Percentiles rank a stretch among this genome's conserved stretches.
These are phyloP conservation scores for Entomortierella lignicola DNA, from an alignment of 192 early-diverging fungal genomes.

Conservation along the genomic window DNA sequence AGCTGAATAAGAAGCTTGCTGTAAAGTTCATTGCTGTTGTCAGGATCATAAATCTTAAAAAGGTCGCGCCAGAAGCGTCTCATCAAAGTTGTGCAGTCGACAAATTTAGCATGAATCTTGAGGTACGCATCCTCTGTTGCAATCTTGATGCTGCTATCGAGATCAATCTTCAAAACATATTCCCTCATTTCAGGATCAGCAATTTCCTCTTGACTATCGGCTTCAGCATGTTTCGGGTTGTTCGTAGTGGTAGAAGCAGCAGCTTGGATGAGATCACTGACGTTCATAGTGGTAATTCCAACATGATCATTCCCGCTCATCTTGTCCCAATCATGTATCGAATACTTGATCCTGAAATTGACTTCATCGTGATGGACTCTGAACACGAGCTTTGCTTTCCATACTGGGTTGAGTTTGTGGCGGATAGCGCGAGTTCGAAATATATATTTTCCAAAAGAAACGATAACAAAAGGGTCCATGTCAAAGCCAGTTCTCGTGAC, in stretches of 20 bases:
- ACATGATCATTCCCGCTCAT: slow-evolving; percentile 75
- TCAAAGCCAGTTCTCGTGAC: slow-evolving; percentile 71
- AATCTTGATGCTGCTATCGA: slow-evolving; percentile 51
- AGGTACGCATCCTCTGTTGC: slow-evolving; percentile 60
- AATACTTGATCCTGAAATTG: slow-evolving; percentile 62
- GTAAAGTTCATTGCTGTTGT: slow-evolving; percentile 37
- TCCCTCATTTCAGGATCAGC: slow-evolving; percentile 58
- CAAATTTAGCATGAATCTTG: slow-evolving; percentile 69
- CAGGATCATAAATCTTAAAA: slow-evolving; percentile 69
- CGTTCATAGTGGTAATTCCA: slow-evolving; percentile 57
- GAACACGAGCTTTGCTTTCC: slow-evolving; percentile 81
- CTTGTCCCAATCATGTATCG: slow-evolving; percentile 82
- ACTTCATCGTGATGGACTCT: slow-evolving; percentile 58
- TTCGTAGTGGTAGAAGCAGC: slow-evolving; percentile 9
- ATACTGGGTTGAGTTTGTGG: slow-evolving; percentile 76
- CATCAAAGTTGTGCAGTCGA: slow-evolving; percentile 71
- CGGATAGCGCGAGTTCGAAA: slow-evolving; percentile 74
- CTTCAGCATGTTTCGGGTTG: background rate
- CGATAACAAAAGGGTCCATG: slow-evolving; percentile 86
- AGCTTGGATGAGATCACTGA: slow-evolving; percentile 63
- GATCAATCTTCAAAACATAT: slow-evolving; percentile 48
- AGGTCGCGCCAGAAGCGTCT: slow-evolving; percentile 79
- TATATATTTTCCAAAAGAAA: slow-evolving; percentile 75
- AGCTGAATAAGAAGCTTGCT: slow-evolving; percentile 72
- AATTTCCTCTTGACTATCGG: slow-evolving; percentile 8